Conservation (phyloP, 306 rosid species). For the Cercis canadensis region DNA sequence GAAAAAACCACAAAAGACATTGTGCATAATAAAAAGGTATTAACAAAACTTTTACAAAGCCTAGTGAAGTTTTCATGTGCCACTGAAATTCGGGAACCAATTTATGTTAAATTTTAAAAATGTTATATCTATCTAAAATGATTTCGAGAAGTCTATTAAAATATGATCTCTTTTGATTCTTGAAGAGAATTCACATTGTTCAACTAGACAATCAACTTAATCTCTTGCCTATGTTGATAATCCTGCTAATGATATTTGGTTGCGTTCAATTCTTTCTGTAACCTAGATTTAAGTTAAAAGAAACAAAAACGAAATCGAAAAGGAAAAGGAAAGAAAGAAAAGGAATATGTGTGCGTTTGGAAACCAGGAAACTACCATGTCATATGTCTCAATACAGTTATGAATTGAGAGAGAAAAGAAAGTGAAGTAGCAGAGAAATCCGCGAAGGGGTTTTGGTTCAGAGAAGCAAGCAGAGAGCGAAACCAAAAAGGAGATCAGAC, state of each 20-base stretch:
- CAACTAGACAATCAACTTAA: conserved; percentile 11
- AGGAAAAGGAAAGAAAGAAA: neutral
- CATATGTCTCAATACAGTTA: conserved; percentile 21
- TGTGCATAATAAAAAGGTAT: neutral
- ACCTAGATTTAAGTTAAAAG: conserved; percentile 26
- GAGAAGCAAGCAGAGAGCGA: neutral
- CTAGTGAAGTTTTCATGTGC: conserved; percentile 10
- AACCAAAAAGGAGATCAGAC: no score
- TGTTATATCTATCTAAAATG: neutral
- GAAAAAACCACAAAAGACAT: neutral
- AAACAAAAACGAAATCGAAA: neutral
- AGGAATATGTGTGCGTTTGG: neutral
- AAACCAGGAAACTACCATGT: conserved; percentile 45
- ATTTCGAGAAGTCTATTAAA: neutral
- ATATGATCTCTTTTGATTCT: neutral
- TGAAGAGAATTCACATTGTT: neutral
- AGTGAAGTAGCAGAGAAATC: conserved; percentile 14
- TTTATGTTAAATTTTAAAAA: neutral
- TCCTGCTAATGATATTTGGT: neutral
- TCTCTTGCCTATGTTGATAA: conserved; percentile 13
- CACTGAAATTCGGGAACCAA: conserved; percentile 13
- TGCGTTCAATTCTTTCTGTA: neutral
- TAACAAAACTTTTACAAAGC: neutral
- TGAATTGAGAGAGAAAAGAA: conserved; percentile 25
- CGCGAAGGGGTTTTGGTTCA: conserved; percentile 39